These are phyloP conservation scores for Monilinia laxa DNA, from an alignment of 2,329 filamentous ascomycete species.

Conservation along the genomic window DNA sequence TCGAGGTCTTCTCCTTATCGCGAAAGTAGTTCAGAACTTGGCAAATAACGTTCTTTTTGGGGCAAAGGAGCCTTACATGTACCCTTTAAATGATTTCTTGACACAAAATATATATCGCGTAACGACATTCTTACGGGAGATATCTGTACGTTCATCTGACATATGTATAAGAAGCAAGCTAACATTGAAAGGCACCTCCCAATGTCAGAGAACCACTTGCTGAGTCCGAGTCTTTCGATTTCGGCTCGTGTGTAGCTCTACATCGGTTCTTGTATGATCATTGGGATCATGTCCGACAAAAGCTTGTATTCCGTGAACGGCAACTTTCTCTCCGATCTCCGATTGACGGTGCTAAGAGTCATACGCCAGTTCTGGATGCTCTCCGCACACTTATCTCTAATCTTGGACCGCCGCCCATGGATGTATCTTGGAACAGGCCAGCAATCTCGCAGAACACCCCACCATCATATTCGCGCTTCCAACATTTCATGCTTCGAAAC, in stretches of 20 bases:
- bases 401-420: slow-evolving; percentile 64
- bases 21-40: slow-evolving; percentile 69
- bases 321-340: slow-evolving; percentile 57
- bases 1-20: slow-evolving; percentile 65
- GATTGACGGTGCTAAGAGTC: slow-evolving; percentile 51
- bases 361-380: slow-evolving; percentile 59
- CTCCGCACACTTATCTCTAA: slow-evolving; percentile 63
- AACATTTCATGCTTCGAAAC: slow-evolving; percentile 71
- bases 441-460: slow-evolving; percentile 63
- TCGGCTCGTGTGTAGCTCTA: slow-evolving; percentile 67
- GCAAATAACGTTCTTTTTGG: slow-evolving; percentile 72
- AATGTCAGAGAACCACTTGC: slow-evolving; percentile 47
- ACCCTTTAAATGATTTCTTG: slow-evolving; percentile 66
- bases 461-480: slow-evolving; percentile 65
- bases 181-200: slow-evolving; percentile 47
- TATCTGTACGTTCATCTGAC: slow-evolving; percentile 53
- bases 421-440: slow-evolving; percentile 68
- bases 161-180: slow-evolving; percentile 19
- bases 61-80: slow-evolving; percentile 72
- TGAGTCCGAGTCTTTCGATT: slow-evolving; percentile 59
- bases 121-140: slow-evolving; percentile 65
- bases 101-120: slow-evolving; percentile 67
- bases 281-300: slow-evolving; percentile 68
- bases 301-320: slow-evolving; percentile 59
- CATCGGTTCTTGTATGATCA: slow-evolving; percentile 70